phyloP scores from a whole-genome alignment of 257 asterid species.

The Solanum tarijense region DNA sequence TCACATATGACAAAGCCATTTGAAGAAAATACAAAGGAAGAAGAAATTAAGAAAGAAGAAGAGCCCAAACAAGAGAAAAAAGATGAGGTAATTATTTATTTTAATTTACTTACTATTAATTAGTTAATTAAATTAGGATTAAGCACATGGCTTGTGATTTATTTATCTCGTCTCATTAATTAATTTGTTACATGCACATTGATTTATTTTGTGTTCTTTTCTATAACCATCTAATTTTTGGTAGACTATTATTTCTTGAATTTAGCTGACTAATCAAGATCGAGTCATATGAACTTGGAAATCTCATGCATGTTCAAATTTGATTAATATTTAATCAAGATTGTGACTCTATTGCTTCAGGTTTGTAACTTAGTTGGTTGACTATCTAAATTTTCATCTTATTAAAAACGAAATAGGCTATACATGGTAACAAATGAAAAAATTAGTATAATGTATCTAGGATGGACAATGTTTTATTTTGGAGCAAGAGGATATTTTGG shows the following conservation, averaged over 20 bases:
- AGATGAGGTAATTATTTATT: conserved; percentile 24
- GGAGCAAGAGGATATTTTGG: not conserved
- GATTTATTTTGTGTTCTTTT: not conserved
- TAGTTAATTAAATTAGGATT: not conserved
- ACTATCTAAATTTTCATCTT: no score
- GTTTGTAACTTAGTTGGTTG: no score
- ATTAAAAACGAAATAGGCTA: no score
- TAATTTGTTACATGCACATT: not conserved
- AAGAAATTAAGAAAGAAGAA: not conserved
- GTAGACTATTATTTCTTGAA: no score
- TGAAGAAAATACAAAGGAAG: conserved; percentile 2
- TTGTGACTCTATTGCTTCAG: no score
- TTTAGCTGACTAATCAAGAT: no score
- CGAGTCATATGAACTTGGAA: not conserved
- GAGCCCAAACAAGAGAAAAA: conserved; percentile 26
- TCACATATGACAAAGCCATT: conserved; percentile 59
- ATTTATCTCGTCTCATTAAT: not conserved
- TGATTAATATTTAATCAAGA: not conserved
- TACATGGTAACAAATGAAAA: no score
- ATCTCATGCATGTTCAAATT: not conserved
- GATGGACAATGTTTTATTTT: not conserved
- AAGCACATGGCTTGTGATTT: not conserved
- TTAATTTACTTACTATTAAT: not conserved
- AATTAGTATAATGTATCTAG: not conserved
- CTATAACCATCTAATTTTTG: not conserved